phyloP scores from a whole-genome alignment of 768 basidiomycete genomes.

The Sporobolomyces pararoseus region DNA sequence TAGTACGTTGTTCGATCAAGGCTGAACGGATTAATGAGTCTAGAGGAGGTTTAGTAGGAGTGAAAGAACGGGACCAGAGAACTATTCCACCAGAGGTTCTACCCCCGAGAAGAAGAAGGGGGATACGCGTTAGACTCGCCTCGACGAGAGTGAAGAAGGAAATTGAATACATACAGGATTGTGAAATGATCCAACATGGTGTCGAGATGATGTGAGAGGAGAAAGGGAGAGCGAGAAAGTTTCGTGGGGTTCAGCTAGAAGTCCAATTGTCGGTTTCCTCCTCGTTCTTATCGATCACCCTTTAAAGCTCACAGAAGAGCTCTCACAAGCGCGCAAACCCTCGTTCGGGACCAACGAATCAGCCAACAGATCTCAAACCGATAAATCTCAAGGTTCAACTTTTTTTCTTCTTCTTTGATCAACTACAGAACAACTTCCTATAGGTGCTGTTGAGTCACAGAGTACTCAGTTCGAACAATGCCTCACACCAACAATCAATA shows the following conservation, averaged over 20 bases:
- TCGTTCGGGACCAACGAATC: no score
- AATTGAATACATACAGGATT: conserved; percentile 65
- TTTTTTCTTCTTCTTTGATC: neutral
- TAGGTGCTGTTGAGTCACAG: no score
- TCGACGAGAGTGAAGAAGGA: conserved; percentile 61
- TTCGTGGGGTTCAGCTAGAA: neutral
- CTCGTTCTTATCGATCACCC: no score
- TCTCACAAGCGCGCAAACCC: no score
- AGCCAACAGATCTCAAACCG: no score
- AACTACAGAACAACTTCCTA: no score
- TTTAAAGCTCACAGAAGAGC: no score
- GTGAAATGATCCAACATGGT: conserved; percentile 70
- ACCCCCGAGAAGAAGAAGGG: neutral
- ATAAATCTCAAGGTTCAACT: no score
- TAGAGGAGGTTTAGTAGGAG: conserved; percentile 74
- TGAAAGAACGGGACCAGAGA: conserved; percentile 91
- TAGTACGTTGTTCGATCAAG: conserved; percentile 78
- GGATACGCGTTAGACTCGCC: neutral
- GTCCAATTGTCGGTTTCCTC: no score
- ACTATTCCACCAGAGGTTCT: conserved; percentile 71
- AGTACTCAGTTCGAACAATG: conserved; percentile 27
- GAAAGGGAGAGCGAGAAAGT: neutral
- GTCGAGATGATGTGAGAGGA: neutral
- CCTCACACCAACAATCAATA: conserved; percentile 38
- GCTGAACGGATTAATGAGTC: conserved; percentile 85